Evolutionary conservation across 257 asterid genomes (phyloP), one percentile per base, ranked within the genome.

Genomic region (Anisodus acutangulus): DNA sequence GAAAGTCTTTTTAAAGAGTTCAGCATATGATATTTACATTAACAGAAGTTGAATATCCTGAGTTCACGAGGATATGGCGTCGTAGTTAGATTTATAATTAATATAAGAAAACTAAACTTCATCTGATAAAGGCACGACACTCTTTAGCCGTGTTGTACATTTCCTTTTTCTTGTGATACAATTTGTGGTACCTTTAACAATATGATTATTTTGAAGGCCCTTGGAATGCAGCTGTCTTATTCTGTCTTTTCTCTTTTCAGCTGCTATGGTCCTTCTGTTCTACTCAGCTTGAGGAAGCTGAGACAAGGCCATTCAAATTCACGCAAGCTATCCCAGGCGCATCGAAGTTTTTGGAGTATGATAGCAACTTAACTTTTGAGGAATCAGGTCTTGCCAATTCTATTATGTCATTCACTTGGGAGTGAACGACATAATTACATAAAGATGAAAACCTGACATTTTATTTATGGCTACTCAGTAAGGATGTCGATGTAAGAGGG

Each of bases 221-320:
- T 35, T n/a, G 57, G 31, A 45, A 60, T 9, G 35, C 10, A 74
- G 60, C 19, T n/a, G 82, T 15, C 78, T 74, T 74, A 64, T 84
- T n/a, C 82, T 7, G 13, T 57, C 80, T 78, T 60, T 74, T 80
- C 60, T 83, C 57, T 54, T 84, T 72, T 83, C 92, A 94, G 98
- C 90, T 95, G 84, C 91, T 95, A 9, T 93, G 98, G 98, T 95
- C 98, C 60, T 95, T 93, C 90, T 93, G 98, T 84, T 81, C 85
- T 83, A 84, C 93, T 69, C 92, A 90, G 93, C 91, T 95, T 55
- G 94, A 88, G 84, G 98, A 92, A 91, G 94, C 91, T 4, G 90
- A 91, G 72, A 57, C 37, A 5, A 84, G 87, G 55, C 89, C 93
- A 2, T 93, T 95, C 66, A 94, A 93, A 64, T 87, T 95, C 84